Base-by-base conservation (phyloP, 108 stramenopile genomes). In the Aurantiochytrium sp. region DNA sequence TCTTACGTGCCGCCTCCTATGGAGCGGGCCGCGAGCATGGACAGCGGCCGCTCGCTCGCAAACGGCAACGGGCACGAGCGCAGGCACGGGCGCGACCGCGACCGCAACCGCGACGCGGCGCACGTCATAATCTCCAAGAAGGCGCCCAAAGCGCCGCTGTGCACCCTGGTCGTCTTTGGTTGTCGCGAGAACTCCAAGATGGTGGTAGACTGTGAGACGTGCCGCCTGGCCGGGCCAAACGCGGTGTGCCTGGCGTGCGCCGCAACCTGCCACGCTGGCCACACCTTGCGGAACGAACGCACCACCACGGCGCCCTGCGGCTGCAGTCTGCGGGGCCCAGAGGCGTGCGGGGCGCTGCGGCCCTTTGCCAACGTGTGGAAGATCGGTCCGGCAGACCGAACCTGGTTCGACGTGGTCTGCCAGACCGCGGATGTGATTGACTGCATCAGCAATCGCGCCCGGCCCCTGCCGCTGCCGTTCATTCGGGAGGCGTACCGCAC, bases 391-490 rank as follows among this genome's bases (percentile, higher is more conserved):
- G 39, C 73, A 6, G 73, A 81, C 12, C 39, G 73, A 24, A 81
- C 73, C 21, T 81, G 73, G 73, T 81, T 81, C 30, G 73, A 81
- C 39, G 73, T 81, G 39, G 73, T 81, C 19, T 81, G 73, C 30
- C 73, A 81, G 30, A 81, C 73, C 12, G 73, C 73, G 50, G 73
- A 81, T 1, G 73, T 81, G 24, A 81, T 81, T 81, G 73, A 81
- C 39, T 81, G 73, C 73, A 81, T 81, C 36, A 81, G 73, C 73
- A 81, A 41, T 30, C 42, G 39, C 10, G 24, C 73, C 1, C 39
- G 73, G 39, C 21, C 73, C n/a, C 21, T 81, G 6, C 73, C 73
- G 19, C 24, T 41, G 21, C 42, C 73, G 12, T 81, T 81, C 45
- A 81, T 81, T 81, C 39, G 45, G 8, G 73, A 81, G 39, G 73